phyloP scores from a whole-genome alignment of 345 rosid genomes.

The Eutrema yunnanense region DNA sequence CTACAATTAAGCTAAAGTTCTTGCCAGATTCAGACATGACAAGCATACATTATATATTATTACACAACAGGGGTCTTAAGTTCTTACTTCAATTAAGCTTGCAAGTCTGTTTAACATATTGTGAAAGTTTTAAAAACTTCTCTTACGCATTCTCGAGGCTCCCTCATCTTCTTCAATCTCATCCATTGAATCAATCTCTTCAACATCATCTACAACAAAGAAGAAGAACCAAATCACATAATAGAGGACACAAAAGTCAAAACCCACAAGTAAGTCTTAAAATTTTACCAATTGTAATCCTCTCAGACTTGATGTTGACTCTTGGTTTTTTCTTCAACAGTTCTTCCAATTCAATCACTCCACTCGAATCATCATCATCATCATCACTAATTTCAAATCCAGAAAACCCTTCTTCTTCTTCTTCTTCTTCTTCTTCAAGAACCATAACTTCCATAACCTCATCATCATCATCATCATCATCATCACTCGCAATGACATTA shows the following conservation, averaged over 20 bases:
- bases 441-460: background rate
- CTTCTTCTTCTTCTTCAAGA: background rate
- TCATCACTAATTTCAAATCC: background rate
- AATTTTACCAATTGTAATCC: background rate
- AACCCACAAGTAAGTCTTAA: background rate
- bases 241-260: background rate
- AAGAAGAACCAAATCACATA: background rate
- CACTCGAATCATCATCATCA: constrained; percentile 8
- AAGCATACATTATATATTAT: background rate
- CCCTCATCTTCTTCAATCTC: background rate
- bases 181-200: background rate
- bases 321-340: constrained; percentile 9
- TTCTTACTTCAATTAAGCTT: background rate
- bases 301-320: background rate
- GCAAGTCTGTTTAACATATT: background rate
- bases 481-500: constrained; percentile 9
- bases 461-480: constrained; percentile 9
- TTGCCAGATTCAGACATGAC: background rate
- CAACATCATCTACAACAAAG: constrained; percentile 12
- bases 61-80: background rate
- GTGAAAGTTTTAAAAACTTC: background rate
- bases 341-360: constrained; percentile 6
- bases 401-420: background rate
- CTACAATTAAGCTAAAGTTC: background rate
- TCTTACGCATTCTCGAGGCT: background rate